Conservation (phyloP, 129 eudicot genomes). For the Calendula officinalis region DNA sequence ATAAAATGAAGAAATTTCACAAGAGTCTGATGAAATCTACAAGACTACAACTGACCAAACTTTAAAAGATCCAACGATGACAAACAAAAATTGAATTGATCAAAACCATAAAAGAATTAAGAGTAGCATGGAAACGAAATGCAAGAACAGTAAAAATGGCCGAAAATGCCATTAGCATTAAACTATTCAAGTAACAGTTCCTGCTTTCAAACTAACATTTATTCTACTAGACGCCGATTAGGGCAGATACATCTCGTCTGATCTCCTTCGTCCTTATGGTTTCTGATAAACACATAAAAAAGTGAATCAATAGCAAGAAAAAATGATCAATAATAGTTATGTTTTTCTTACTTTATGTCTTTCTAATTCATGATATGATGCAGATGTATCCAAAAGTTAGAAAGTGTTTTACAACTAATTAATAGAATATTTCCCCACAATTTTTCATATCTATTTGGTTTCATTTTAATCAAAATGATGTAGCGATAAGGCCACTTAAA, state of each 20-base stretch:
- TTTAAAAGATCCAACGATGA: background rate
- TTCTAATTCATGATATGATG: background rate
- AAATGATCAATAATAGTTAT: background rate
- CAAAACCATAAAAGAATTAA: background rate
- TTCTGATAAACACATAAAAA: conserved; percentile 38
- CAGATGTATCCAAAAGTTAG: no score
- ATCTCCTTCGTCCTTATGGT: conserved; percentile 37
- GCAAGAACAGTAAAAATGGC: conserved; percentile 4
- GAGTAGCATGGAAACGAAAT: conserved; percentile 5
- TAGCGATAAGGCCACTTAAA: no score
- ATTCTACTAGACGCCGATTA: conserved; percentile 29
- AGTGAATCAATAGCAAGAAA: conserved; percentile 3
- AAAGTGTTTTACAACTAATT: no score
- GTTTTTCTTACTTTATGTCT: conserved; percentile 1
- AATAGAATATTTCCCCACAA: no score
- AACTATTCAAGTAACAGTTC: conserved; percentile 8
- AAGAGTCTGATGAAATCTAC: background rate
- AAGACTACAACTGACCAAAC: background rate
- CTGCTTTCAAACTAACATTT: conserved; percentile 33
- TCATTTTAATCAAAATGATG: no score
- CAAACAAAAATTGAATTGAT: conserved; percentile 11
- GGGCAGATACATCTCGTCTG: conserved; percentile 28
- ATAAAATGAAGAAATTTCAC: background rate
- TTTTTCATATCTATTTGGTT: no score
- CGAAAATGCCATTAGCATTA: conserved; percentile 21